Evolutionary conservation across 805 yeast genomes (phyloP).

Genomic region (Tanozyma kutaoensis): DNA sequence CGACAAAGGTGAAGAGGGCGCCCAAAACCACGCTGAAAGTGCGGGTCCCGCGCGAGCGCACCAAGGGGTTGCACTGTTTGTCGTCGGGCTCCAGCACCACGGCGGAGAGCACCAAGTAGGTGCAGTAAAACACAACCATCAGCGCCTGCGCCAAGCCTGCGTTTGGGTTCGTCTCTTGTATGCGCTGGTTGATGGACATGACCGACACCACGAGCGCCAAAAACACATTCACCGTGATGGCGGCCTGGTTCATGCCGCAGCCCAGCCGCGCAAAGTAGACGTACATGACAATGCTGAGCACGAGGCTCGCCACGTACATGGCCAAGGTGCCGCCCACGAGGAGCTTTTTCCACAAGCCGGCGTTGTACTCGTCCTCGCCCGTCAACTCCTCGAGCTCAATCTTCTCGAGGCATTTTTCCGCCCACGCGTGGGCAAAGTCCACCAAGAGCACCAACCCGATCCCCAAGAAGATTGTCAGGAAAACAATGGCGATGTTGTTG

Average conservation of each 20-base stretch:
- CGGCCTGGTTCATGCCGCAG: constrained; percentile 82
- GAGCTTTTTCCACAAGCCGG: constrained; percentile 64
- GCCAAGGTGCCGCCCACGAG: constrained; percentile 76
- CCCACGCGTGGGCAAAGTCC: constrained; percentile 98
- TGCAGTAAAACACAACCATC: constrained; percentile 89
- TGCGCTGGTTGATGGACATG: constrained; percentile 64
- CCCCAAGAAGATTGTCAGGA: constrained; percentile 74
- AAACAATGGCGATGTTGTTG: constrained; percentile 71
- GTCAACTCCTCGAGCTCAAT: constrained; percentile 63
- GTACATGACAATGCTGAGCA: constrained; percentile 69
- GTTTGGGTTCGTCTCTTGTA: constrained; percentile 87
- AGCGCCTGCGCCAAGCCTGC: constrained; percentile 96
- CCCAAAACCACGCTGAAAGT: constrained; percentile 81
- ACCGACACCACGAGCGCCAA: constrained; percentile 51
- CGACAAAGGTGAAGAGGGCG: constrained; percentile 85
- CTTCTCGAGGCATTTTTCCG: constrained; percentile 84
- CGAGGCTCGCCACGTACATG: constrained; percentile 68
- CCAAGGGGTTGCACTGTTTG: constrained; percentile 78
- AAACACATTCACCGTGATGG: constrained; percentile 65
- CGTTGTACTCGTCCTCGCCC: constrained; percentile 33
- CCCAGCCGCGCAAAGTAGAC: constrained; percentile 69
- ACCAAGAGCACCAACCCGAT: constrained; percentile 85
- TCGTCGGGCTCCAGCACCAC: constrained; percentile 97
- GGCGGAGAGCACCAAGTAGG: constrained; percentile 83
- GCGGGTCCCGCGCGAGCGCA: constrained; percentile 81